phyloP scores from a whole-genome alignment of 2,329 filamentous ascomycete genomes.

The Penicillium sp. region DNA sequence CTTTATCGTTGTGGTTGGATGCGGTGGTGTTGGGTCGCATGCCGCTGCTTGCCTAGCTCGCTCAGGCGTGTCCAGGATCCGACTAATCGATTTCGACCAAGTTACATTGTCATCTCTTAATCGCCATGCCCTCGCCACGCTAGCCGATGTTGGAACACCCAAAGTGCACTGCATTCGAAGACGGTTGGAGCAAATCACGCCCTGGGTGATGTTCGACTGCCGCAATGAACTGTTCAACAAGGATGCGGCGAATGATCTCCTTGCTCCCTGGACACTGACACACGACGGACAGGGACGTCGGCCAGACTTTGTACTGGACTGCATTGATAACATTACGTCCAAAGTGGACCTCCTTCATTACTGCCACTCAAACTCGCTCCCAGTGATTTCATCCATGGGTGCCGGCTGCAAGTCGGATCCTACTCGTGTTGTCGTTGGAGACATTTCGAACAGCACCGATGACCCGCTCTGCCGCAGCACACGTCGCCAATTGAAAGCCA shows the following conservation, averaged over 20 bases:
- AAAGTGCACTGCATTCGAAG: constrained; percentile 82
- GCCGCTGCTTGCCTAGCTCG: constrained; percentile 77
- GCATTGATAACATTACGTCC: constrained; percentile 96
- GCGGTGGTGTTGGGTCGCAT: constrained; percentile 92
- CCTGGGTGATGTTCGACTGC: constrained; percentile 87
- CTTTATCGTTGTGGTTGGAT: constrained; percentile 85
- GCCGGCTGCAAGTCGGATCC: constrained; percentile 87
- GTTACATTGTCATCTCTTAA: constrained; percentile 92
- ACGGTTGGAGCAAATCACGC: constrained; percentile 76
- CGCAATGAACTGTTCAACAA: constrained; percentile 76
- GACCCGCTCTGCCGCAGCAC: constrained; percentile 84
- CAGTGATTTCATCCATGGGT: constrained; percentile 91
- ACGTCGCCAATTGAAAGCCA: constrained; percentile 65
- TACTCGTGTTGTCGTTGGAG: constrained; percentile 80
- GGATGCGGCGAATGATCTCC: constrained; percentile 57
- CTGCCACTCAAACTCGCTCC: constrained; percentile 69
- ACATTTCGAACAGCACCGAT: constrained; percentile 81
- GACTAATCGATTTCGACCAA: constrained; percentile 95
- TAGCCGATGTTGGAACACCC: constrained; percentile 85
- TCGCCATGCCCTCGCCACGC: constrained; percentile 87
- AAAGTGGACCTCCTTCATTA: constrained; percentile 88
- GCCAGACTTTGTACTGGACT: constrained; percentile 89
- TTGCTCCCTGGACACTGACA: constrained; percentile 59
- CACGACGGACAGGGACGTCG: constrained; percentile 40
- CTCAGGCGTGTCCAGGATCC: constrained; percentile 79